These are phyloP conservation scores for Penicillium capsulatum DNA, from an alignment of 2,329 filamentous ascomycete genomes.

Conservation along the genomic window DNA sequence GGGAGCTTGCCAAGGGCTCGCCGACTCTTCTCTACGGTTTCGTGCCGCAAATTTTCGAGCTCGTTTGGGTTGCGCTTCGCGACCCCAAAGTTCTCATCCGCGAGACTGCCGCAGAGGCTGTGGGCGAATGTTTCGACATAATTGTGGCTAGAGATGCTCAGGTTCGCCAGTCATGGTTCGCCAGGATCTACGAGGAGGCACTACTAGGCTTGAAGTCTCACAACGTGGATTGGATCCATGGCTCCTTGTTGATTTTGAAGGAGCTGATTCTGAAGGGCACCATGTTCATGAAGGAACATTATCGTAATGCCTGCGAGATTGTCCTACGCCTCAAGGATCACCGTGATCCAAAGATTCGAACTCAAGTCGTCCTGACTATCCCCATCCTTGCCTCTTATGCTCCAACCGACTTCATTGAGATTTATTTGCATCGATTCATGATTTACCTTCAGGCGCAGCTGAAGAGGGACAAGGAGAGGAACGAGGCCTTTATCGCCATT, in stretches of 20 bases:
- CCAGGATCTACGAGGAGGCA: conserved; percentile 83
- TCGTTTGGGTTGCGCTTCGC: conserved; percentile 90
- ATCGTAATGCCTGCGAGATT: conserved; percentile 87
- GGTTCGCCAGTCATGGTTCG: conserved; percentile 83
- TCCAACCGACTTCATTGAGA: conserved; percentile 80
- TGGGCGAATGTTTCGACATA: conserved; percentile 93
- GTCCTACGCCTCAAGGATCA: conserved; percentile 92
- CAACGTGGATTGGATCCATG: conserved; percentile 84
- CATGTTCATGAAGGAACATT: conserved; percentile 98
- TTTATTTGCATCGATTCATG: conserved; percentile 94
- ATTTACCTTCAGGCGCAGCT: conserved; percentile 88
- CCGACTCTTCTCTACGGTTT: conserved; percentile 94
- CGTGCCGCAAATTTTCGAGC: conserved; percentile 89
- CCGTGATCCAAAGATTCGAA: conserved; percentile 77
- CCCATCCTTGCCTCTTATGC: conserved; percentile 90
- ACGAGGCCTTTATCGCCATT: conserved; percentile 91
- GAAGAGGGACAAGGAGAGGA: conserved; percentile 90
- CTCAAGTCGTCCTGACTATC: conserved; percentile 85
- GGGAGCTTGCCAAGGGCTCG: conserved; percentile 86
- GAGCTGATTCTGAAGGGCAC: conserved; percentile 90
- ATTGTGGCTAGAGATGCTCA: conserved; percentile 87
- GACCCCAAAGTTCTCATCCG: conserved; percentile 89
- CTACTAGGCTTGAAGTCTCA: conserved; percentile 72
- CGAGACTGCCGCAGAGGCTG: conserved; percentile 84
- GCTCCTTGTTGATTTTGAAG: conserved; percentile 87